A percentile compares a stretch with the other conserved stretches of the same genome.
Evolutionary conservation across 1,284 basidiomycete species (phyloP).

Genomic region (Malassezia sympodialis): DNA sequence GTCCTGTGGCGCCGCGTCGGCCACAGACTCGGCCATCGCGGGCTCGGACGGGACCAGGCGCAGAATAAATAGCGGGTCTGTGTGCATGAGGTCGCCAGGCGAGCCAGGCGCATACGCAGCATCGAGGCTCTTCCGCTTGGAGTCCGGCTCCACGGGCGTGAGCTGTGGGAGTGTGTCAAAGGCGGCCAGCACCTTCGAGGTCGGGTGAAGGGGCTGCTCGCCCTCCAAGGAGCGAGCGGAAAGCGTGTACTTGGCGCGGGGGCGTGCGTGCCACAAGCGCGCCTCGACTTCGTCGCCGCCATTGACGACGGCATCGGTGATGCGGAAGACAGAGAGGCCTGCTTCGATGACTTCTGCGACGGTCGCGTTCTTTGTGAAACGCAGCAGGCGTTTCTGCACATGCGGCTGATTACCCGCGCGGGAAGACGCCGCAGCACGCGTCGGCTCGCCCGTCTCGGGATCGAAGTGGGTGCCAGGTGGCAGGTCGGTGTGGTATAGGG

Average conservation of each 20-base stretch:
- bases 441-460: conserved; percentile 60
- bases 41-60: conserved; percentile 22
- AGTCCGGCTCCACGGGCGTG: conserved; percentile 54
- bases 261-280: conserved; percentile 68
- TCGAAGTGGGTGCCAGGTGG: conserved; percentile 90
- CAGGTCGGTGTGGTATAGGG: conserved; percentile 76
- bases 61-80: conserved; percentile 81
- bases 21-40: background rate
- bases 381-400: conserved; percentile 26
- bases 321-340: conserved; percentile 80
- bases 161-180: conserved; percentile 57
- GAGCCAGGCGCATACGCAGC: conserved; percentile 57
- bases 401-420: conserved; percentile 55
- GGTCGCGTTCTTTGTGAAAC: conserved; percentile 78
- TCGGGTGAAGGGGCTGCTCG: conserved; percentile 25
- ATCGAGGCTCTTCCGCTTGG: conserved; percentile 80
- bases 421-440: conserved; percentile 48
- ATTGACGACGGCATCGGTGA: conserved; percentile 86
- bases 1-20: background rate
- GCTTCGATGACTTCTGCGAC: conserved; percentile 92
- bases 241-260: conserved; percentile 66
- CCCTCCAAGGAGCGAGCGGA: conserved; percentile 35
- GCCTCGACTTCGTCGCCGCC: conserved; percentile 95
- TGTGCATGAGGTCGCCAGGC: conserved; percentile 62
- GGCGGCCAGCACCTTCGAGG: conserved; percentile 57